Conservation (phyloP, 768 basidiomycete species). For the Suillus ampliporus region DNA sequence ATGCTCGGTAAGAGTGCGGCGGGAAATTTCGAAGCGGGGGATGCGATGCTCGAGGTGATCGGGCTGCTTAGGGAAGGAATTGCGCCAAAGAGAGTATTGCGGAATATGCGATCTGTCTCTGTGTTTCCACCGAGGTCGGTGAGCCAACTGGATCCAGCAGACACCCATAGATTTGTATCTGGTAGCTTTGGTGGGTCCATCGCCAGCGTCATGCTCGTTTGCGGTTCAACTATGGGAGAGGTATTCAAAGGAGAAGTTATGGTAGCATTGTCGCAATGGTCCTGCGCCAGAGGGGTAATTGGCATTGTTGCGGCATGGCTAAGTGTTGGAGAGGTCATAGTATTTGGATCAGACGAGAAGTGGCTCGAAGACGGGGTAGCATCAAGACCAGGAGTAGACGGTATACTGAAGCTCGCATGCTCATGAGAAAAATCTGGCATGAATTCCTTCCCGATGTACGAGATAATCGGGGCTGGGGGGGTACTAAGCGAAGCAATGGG, state of each 20-base stretch:
- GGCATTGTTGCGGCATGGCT: conserved; percentile 36
- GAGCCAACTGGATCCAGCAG: conserved; percentile 35
- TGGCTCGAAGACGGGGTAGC: conserved; percentile 10
- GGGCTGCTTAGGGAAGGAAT: conserved; percentile 20
- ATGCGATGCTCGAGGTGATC: conserved; percentile 26
- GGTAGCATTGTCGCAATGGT: conserved; percentile 15
- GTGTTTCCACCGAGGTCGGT: conserved; percentile 37
- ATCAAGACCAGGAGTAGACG: conserved; percentile 17
- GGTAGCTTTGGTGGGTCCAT: conserved; percentile 13
- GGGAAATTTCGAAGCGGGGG: conserved; percentile 26
- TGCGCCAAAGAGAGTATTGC: conserved; percentile 24
- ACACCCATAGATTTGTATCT: conserved; percentile 21
- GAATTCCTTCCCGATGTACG: conserved; percentile 31
- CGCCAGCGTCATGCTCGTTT: conserved; percentile 1
- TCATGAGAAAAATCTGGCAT: conserved; percentile 18
- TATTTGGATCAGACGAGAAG: conserved; percentile 7
- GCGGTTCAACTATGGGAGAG: conserved; percentile 11
- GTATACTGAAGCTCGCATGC: conserved; percentile 12
- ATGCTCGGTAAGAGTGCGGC: conserved; percentile 20
- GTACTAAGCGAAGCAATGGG: conserved; percentile 33
- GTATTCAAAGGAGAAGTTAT: conserved; percentile 20
- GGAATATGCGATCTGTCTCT: conserved; percentile 39
- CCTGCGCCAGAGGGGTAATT: conserved; percentile 24
- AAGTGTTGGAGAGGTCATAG: conserved; percentile 32
- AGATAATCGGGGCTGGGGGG: conserved; percentile 32